Evolutionary conservation across 2,329 filamentous ascomycete genomes (phyloP), one percentile per base, ranked within the genome.

Genomic region (Phyllosticta citrichinensis): DNA sequence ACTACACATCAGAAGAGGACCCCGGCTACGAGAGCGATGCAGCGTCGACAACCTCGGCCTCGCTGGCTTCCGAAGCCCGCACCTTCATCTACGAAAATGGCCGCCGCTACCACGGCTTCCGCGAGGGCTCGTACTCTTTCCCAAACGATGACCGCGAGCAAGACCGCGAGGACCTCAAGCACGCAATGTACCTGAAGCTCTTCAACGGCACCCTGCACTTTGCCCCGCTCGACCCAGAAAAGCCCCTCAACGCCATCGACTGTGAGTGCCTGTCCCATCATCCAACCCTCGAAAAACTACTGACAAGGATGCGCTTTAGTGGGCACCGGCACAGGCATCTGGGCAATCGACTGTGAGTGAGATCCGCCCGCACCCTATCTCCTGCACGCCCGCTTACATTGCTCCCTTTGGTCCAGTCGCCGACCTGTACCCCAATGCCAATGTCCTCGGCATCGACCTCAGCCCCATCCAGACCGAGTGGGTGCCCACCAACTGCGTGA

Each of bases 61-160:
- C 72, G 12, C 64, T 74, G 8, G 67, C 68, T 11, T 71, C 71
- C 54, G 74, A 70, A 47, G 73, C 82, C 24, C 72, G 78, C 52
- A 77, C 84, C 63, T 84, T 81, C 64, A 73, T 56, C 77, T 74
- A 62, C 61, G 81, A 84, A 65, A 83, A 85, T 66, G 83, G 83
- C n/a, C 76, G 82, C 24, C 76, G 82, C 25, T 85, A 85, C 62
- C 82, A 84, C 66, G 75, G 75, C 52, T 83, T 81, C 66, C 74
- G 80, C 19, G 80, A 81, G 61, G 81, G 81, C 5, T 67, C 69
- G 11, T 85, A 85, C 66, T 80, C 80, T 60, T 83, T 84, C 56
- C 83, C 83, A 25, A 85, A 84, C 60, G 83, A 85, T 63, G 82
- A 84, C 56, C 71, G 77, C 5, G 83, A 85, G 70, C 81, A 84